Evolutionary conservation across 768 basidiomycete genomes (phyloP), one percentile per base, ranked within the genome.

Genomic region (Leucosporidium creatinivorum): DNA sequence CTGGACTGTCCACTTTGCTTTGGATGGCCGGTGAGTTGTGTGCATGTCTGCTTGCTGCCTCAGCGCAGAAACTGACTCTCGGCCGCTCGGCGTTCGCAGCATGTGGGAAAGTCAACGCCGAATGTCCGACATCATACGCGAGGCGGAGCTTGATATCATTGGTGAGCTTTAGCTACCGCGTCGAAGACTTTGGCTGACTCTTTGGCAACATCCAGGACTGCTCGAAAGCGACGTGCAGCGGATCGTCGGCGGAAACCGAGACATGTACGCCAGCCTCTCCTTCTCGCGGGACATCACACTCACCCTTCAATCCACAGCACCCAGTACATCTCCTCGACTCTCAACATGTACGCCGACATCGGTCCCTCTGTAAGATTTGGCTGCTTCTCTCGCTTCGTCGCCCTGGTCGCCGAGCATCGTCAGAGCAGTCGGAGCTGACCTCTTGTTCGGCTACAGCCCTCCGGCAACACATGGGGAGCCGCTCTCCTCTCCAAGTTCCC

Each of bases 1-100:
- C 33, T 93, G 91, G 91, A 91, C 92, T 0, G 82, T 94, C 30
- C 92, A 94, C 77, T 94, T 94, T 75, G 92, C 92, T 0, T 80
- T 86, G 25, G 85, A 91, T 77, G 85, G 89, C 69, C 36, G 55
- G 44, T 49, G 36, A 13, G 57, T 56, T 30, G 30, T 18, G 5
- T 10, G 23, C 33, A n/a, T 36, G 33, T 12, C 12, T 36, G 6
- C 12, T 12, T 5, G 33, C 33, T 36, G 6, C 6, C 12, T 12
- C 12, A 12, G 12, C 33, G 33, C 2, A 52, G 51, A 5, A 25
- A 26, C 51, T 52, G 21, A 52, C 51, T 25, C 19, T 50, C 6
- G 4, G 23, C 3, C 9, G 2, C 28, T 25, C 52, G 26, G 23
- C 50, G 33, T 31, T 50, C 26, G 31, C 52, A 54, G 44, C 19